Evolutionary conservation across 1,284 basidiomycete genomes (phyloP).

Genomic region (Pseudozyma sp.): DNA sequence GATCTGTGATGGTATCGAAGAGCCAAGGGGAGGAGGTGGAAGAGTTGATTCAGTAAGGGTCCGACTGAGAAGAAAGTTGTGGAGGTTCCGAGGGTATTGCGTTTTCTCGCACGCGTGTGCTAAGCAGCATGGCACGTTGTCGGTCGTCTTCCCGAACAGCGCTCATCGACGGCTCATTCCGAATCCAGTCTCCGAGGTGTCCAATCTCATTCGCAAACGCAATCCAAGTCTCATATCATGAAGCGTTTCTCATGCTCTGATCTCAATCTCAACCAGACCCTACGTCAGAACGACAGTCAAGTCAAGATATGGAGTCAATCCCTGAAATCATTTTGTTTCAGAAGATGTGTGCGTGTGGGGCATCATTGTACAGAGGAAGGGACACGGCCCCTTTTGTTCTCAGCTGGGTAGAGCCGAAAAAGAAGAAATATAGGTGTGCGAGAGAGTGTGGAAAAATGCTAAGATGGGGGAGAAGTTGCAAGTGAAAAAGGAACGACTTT

Average conservation of each 20-base stretch:
- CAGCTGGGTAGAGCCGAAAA: slow-evolving; percentile 7
- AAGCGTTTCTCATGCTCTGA: too few relatives aligned
- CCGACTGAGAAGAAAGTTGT: too few relatives aligned
- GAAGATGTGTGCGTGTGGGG: slow-evolving; percentile 21
- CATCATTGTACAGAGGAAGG: slow-evolving; percentile 45
- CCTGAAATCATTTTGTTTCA: slow-evolving; percentile 42
- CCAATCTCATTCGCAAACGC: too few relatives aligned
- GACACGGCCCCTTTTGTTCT: slow-evolving; percentile 32
- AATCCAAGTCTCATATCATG: too few relatives aligned
- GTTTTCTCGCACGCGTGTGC: too few relatives aligned
- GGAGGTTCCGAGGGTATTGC: too few relatives aligned
- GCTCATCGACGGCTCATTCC: too few relatives aligned
- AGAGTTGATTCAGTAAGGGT: too few relatives aligned
- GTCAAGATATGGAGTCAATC: slow-evolving; percentile 36
- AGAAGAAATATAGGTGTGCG: slow-evolving; percentile 14
- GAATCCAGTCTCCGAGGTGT: too few relatives aligned
- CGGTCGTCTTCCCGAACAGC: too few relatives aligned
- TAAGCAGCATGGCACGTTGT: too few relatives aligned
- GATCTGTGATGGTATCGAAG: background rate
- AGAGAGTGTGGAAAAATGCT: slow-evolving; percentile 5
- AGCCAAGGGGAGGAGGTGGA: background rate
- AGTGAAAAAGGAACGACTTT: slow-evolving; percentile 28
- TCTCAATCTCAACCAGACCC: too few relatives aligned
- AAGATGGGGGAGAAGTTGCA: background rate
- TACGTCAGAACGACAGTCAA: background rate